Evolutionary conservation across 2,329 filamentous ascomycete species (phyloP), one percentile per base, ranked within the genome.

Genomic region (Colletotrichum coccodes): DNA sequence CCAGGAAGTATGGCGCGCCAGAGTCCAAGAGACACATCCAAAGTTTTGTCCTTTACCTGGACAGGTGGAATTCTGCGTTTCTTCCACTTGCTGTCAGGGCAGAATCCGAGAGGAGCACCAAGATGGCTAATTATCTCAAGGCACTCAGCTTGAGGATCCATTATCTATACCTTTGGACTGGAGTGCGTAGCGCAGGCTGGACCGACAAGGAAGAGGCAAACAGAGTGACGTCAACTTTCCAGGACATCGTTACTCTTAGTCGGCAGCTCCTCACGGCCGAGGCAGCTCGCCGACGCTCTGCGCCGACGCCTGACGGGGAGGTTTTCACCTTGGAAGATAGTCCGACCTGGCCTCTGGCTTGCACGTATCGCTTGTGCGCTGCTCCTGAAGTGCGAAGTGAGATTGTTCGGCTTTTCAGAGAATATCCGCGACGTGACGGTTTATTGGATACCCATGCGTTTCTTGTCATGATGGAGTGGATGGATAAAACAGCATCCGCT

Each of bases 371-470:
- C 71, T 78, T 79, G 18, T 84, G 81, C 49, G 76, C 79, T 6
- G 79, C 82, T 49, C 73, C 74, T 3, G 65, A 70, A 0, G 78
- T 84, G 11, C 76, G 81, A 14, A 75, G 77, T 9, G 79, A 84
- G 1, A 79, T 83, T 6, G 78, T 82, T 12, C 74, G 76, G 11
- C 79, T 85, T 21, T 73, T 85, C 18, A 75, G 74, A 5, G 72
- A 79, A 44, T 82, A 83, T 30, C 82, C 82, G 9, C 78, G 82
- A 5, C 79, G 81, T 34, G 84, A 85, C 64, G 82, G 80, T 1
- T 77, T 85, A 12, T 79, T 81, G n/a, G 82, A 84, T 64, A 83
- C 78, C 34, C 76, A 78, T 9, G 74, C 81, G 1, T 81, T 82
- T 60, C 71, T 77, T 0, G 81, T 46, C 32, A 36, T 40, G 21